These are phyloP conservation scores for Amauroascus verrucosus DNA, from an alignment of 2,329 filamentous ascomycete genomes.

Conservation along the genomic window DNA sequence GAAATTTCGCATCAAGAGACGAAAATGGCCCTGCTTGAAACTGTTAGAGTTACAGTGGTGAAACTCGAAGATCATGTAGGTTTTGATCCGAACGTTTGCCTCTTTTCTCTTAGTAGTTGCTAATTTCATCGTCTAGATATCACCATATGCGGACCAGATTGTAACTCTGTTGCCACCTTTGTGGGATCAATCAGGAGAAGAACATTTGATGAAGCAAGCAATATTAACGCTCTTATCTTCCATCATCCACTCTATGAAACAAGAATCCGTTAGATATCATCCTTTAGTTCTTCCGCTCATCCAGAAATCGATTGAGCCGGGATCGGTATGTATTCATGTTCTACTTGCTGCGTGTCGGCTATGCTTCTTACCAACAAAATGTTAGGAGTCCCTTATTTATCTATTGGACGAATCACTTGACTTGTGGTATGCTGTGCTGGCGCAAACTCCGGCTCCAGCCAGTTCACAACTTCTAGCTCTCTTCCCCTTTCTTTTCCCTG, in stretches of 20 bases:
- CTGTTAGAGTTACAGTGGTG: slow-evolving; percentile 68
- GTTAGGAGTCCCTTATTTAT: slow-evolving; percentile 57
- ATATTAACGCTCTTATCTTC: slow-evolving; percentile 78
- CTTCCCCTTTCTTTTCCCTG: slow-evolving; percentile 52
- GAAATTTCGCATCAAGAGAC: slow-evolving; percentile 76
- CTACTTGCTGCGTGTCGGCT: not conserved
- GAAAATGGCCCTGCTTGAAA: slow-evolving; percentile 81
- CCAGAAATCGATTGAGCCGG: slow-evolving; percentile 63
- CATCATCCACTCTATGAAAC: slow-evolving; percentile 75
- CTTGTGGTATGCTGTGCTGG: slow-evolving; percentile 68
- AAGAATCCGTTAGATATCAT: slow-evolving; percentile 68
- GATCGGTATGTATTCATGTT: slow-evolving; percentile 45
- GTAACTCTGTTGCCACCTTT: slow-evolving; percentile 68
- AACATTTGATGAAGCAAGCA: slow-evolving; percentile 87
- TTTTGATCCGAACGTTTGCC: slow-evolving; percentile 38
- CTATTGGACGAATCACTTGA: slow-evolving; percentile 87
- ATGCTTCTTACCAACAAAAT: slow-evolving; percentile 5
- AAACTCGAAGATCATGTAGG: slow-evolving; percentile 64
- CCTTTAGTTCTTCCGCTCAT: slow-evolving; percentile 72
- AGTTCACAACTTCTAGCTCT: slow-evolving; percentile 54
- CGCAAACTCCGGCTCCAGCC: slow-evolving; percentile 52
- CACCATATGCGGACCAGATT: slow-evolving; percentile 64
- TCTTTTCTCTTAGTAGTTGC: slow-evolving; percentile 67
- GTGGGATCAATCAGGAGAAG: slow-evolving; percentile 77
- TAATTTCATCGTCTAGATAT: slow-evolving; percentile 53